Evolutionary conservation across 371 early-diverging fungal species (phyloP).

Genomic region (Basidiobolus meristosporus): DNA sequence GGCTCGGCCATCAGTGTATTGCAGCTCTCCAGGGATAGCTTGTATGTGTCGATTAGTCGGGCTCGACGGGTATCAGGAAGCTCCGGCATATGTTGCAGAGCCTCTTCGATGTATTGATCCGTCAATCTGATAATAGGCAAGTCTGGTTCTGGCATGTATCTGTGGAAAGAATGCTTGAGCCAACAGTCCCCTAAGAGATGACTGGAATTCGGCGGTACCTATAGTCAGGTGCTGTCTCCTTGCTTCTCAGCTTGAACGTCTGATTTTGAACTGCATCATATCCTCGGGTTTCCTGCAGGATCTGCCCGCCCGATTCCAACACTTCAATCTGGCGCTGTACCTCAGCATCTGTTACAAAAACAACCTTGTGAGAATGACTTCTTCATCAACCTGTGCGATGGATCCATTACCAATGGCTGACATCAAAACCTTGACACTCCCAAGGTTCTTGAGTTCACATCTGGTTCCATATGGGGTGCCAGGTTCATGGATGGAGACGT

Average conservation of each 20-base stretch:
- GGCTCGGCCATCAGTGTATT: slow-evolving; percentile 48
- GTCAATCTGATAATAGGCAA: slow-evolving; percentile 37
- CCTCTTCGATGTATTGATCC: slow-evolving; percentile 8
- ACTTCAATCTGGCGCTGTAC: slow-evolving; percentile 44
- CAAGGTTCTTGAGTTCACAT: slow-evolving; percentile 80
- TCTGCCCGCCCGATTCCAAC: slow-evolving; percentile 22
- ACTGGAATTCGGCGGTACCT: slow-evolving; percentile 10
- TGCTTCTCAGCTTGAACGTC: slow-evolving; percentile 51
- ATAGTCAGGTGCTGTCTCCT: slow-evolving; percentile 74
- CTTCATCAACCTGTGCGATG: background rate
- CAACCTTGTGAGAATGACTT: slow-evolving; percentile 1
- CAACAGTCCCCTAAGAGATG: too few species aligned
- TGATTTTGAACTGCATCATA: slow-evolving; percentile 35
- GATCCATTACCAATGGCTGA: slow-evolving; percentile 35
- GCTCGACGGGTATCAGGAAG: slow-evolving; percentile 38
- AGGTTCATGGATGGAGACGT: slow-evolving; percentile 52
- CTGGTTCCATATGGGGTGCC: slow-evolving; percentile 41
- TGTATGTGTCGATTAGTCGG: slow-evolving; percentile 39
- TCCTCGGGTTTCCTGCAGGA: slow-evolving; percentile 59
- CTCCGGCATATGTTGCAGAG: slow-evolving; percentile 30
- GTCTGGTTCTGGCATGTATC: slow-evolving; percentile 85
- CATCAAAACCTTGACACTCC: slow-evolving; percentile 49
- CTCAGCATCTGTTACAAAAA: slow-evolving; percentile 39
- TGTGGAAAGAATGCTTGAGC: too few species aligned
- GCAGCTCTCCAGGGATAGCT: slow-evolving; percentile 27